Base-by-base conservation (phyloP, 352 stramenopile species). In the Globisporangium alternatum region DNA sequence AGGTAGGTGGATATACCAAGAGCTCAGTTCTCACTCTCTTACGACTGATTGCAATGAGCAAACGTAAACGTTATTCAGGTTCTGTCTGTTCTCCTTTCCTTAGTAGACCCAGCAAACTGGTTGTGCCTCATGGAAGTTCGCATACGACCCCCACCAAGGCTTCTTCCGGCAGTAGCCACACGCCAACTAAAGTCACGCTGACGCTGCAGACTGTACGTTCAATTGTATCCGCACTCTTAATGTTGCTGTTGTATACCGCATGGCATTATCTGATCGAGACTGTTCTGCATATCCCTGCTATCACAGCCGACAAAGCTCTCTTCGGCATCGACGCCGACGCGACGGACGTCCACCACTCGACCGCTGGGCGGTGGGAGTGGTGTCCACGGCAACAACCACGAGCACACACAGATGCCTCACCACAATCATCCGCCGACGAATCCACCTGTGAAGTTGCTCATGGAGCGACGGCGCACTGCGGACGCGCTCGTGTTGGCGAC, bases 391-490 rank as follows among this genome's bases (percentile, higher is more conserved):
- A 64, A 51, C 56, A 69, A 60, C 37, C 41, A 64, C 62, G n/a
- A 35, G 17, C 17, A 41, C 39, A 37, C 37, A 9, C 51, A 60
- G n/a, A 41, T 22, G 17, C 54, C 49, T 2, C 37, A 51, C 33
- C 25, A 28, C 25, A 28, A 28, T 41, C 12, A 15, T 41, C 35
- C 65, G n/a, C 60, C 66, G 9, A 89, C 77, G 30, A 89, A 90
- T 35, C 80, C 83, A 8, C 80, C 80, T 0, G 76, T 86, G 43
- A 91, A 89, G 67, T 65, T 90, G 66, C 64, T 90, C 48, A 72
- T 89, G 33, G 71, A 80, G 48, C 77, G 80, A 10, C 69, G 78
- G 2, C 75, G 82, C 31, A 64, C 69, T 0, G 54, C 54, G 3
- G 72, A 77, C 48, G 49, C 64, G 10, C 44, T 71, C 9, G n/a